Evolutionary conservation across 2,329 filamentous ascomycete species (phyloP).

Genomic region (Pyrenophora graminea): DNA sequence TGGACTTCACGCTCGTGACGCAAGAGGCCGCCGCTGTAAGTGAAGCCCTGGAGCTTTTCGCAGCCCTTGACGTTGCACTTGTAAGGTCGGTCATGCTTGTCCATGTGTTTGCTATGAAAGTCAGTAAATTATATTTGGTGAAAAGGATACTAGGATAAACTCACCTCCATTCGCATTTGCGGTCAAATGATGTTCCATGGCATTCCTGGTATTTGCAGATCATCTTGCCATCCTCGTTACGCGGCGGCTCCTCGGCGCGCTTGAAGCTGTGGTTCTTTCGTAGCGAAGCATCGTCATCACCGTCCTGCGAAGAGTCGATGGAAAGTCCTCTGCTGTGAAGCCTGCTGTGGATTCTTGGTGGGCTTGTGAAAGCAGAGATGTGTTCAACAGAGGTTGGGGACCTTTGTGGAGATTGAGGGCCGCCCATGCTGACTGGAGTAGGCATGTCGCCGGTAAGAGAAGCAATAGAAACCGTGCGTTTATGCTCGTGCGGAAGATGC

Average conservation of each 20-base stretch:
- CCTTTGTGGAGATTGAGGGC: constrained; percentile 33
- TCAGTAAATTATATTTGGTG: constrained; percentile 20
- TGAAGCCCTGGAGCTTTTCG: constrained; percentile 91
- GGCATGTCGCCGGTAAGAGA: constrained; percentile 38
- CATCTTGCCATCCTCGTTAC: constrained; percentile 74
- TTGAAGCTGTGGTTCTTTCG: constrained; percentile 47
- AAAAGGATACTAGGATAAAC: constrained; percentile 46
- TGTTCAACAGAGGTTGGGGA: constrained; percentile 33
- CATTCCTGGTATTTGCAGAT: constrained; percentile 73
- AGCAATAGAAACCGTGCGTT: constrained; percentile 38
- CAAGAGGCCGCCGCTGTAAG: constrained; percentile 87
- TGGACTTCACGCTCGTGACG: constrained; percentile 94
- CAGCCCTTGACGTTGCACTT: constrained; percentile 82
- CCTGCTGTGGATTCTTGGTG: constrained; percentile 4
- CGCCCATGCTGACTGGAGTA: constrained; percentile 42
- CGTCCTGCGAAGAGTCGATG: constrained; percentile 38
- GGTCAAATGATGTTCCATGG: constrained; percentile 69
- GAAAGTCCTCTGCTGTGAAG: constrained; percentile 25
- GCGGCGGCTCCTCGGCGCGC: constrained; percentile 57
- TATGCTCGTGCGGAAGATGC: constrained; percentile 33
- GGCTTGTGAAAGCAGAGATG: constrained; percentile 28
- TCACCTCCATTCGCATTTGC: constrained; percentile 95
- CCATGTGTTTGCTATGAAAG: constrained; percentile 84
- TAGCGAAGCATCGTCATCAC: constrained; percentile 36
- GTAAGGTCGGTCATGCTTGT: constrained; percentile 94